Percentiles rank a stretch among this genome's conserved stretches.
Conservation (phyloP, 805 yeast genomes). For the Saccharomyces eubayanus region DNA sequence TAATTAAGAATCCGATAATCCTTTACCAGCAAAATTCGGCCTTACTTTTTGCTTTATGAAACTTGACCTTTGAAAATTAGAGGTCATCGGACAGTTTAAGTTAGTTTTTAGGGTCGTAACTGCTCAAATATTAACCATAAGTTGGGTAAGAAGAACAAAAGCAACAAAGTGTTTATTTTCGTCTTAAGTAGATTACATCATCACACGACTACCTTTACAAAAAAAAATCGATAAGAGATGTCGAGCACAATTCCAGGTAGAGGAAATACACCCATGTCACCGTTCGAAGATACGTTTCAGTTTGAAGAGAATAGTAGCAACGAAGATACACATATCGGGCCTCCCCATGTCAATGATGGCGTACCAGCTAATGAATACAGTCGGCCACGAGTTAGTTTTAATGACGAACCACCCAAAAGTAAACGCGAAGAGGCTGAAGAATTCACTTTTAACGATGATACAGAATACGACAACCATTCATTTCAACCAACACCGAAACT, state of each 20-base stretch:
- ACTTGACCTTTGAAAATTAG: background rate
- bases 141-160: background rate
- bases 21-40: background rate
- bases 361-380: background rate
- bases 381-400: background rate
- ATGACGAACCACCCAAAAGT: background rate
- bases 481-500: slow-evolving; percentile 24
- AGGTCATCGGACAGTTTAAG: background rate
- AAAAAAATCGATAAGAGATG: background rate
- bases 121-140: background rate
- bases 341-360: slow-evolving; percentile 39
- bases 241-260: background rate
- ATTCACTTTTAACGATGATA: slow-evolving; percentile 7
- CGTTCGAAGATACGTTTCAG: slow-evolving; percentile 24
- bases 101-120: background rate
- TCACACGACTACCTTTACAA: background rate
- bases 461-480: slow-evolving; percentile 21
- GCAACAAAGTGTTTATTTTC: background rate
- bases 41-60: background rate
- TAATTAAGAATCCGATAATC: background rate
- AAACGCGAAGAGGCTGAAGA: slow-evolving; percentile 6
- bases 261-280: slow-evolving; percentile 13
- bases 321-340: slow-evolving; percentile 34
- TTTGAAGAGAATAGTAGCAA: slow-evolving; percentile 15
- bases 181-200: background rate